Conservation (phyloP, 1,284 basidiomycete genomes). For the Dichomitus squalens region DNA sequence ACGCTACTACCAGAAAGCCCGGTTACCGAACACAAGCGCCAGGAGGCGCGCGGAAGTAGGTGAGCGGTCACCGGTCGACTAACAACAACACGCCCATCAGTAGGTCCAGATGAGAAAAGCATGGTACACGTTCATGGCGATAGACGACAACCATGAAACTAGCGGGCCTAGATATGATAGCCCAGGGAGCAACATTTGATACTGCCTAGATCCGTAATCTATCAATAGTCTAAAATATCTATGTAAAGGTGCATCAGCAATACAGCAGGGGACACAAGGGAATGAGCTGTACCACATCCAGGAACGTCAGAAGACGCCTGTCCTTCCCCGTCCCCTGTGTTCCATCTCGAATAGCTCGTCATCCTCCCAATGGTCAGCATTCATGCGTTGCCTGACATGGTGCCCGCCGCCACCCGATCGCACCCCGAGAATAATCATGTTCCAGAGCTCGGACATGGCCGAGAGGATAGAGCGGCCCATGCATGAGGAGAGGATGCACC, state of each 20-base stretch:
- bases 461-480: conserved; percentile 52
- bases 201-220: not conserved
- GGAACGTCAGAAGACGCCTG: not conserved
- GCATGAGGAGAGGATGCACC: conserved; percentile 71
- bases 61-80: too few relatives aligned
- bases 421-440: conserved; percentile 34
- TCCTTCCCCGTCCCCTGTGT: conserved; percentile 36
- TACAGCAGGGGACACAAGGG: not conserved
- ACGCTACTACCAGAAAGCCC: too few relatives aligned
- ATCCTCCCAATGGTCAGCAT: conserved; percentile 34
- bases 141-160: not conserved
- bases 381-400: conserved; percentile 34
- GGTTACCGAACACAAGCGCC: too few relatives aligned
- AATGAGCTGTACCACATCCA: not conserved
- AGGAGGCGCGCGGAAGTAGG: too few relatives aligned
- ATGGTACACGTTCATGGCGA: not conserved
- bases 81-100: too few relatives aligned
- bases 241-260: not conserved
- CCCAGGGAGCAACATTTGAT: not conserved
- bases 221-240: too few relatives aligned
- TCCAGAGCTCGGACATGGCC: conserved; percentile 48
- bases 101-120: not conserved
- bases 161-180: not conserved
- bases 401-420: conserved; percentile 32
- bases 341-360: conserved; percentile 68